Evolutionary conservation across 331 rosid species (phyloP).

Genomic region (Erythrophleum ivorense): DNA sequence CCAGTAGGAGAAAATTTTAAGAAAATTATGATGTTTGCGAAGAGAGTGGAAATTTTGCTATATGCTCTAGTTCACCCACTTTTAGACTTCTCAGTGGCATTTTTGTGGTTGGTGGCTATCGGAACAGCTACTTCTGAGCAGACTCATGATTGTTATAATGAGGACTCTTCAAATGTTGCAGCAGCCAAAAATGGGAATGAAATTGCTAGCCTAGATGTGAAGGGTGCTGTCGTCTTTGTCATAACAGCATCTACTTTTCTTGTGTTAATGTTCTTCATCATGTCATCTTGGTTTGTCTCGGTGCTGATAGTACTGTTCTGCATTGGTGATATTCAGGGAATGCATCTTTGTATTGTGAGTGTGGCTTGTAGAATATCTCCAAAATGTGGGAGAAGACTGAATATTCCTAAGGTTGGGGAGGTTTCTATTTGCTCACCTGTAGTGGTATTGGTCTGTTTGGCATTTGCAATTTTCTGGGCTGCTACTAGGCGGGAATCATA

Average conservation of each 20-base stretch:
- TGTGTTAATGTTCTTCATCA: constrained; percentile 85
- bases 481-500: constrained; percentile 58
- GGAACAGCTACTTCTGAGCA: constrained; percentile 66
- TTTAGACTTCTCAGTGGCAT: constrained; percentile 67
- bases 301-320: constrained; percentile 87
- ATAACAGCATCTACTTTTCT: too few species aligned
- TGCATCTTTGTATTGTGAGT: constrained; percentile 78
- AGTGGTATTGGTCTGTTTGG: constrained; percentile 55
- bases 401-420: constrained; percentile 72
- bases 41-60: constrained; percentile 75
- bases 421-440: constrained; percentile 69
- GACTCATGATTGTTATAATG: constrained; percentile 71
- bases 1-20: constrained; percentile 64
- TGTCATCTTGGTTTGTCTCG: constrained; percentile 99
- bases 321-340: constrained; percentile 96
- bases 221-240: constrained; percentile 85
- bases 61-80: constrained; percentile 87
- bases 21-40: constrained; percentile 54
- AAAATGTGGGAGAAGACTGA: constrained; percentile 59
- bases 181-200: constrained; percentile 62
- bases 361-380: constrained; percentile 60
- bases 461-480: constrained; percentile 80
- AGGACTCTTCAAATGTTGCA: constrained; percentile 65
- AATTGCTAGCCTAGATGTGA: constrained; percentile 69
- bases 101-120: constrained; percentile 85